Conservation (phyloP, 257 asterid species). For the Anisodus tanguticus region DNA sequence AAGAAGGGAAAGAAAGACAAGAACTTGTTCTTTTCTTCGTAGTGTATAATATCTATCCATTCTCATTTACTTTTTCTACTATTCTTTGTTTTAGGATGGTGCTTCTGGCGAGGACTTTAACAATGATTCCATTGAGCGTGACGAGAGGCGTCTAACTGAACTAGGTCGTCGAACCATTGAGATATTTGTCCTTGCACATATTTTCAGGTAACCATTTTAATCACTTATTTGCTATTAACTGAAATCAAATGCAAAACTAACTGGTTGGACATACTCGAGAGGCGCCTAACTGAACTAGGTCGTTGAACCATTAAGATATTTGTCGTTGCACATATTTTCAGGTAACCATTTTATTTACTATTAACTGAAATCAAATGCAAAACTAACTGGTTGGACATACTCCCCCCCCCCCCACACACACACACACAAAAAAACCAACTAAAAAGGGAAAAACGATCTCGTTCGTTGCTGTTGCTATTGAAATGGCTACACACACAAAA, state of each 20-base stretch:
- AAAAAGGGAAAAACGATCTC: background rate
- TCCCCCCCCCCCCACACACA: background rate
- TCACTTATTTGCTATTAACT: background rate
- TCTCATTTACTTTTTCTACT: constrained; percentile 31
- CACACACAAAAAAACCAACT: background rate
- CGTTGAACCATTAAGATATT: constrained; percentile 92
- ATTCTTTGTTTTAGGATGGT: constrained; percentile 64
- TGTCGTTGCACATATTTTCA: constrained; percentile 81
- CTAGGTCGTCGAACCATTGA: constrained; percentile 96
- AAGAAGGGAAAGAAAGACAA: constrained; percentile 11
- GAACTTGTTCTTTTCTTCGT: background rate
- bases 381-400: background rate
- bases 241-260: background rate
- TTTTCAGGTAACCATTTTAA: constrained; percentile 65
- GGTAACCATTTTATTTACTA: constrained; percentile 45
- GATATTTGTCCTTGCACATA: constrained; percentile 78
- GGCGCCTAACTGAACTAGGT: constrained; percentile 93
- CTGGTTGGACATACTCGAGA: constrained; percentile 44
- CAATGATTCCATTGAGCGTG: constrained; percentile 78
- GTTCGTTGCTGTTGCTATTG: constrained; percentile 2
- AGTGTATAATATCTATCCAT: background rate
- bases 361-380: background rate
- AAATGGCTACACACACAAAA: background rate
- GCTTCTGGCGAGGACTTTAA: constrained; percentile 77
- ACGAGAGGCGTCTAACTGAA: constrained; percentile 91